Evolutionary conservation across 495 filamentous ascomycete genomes (phyloP), one percentile per base, ranked within the genome.

Genomic region (Penicillium herquei): DNA sequence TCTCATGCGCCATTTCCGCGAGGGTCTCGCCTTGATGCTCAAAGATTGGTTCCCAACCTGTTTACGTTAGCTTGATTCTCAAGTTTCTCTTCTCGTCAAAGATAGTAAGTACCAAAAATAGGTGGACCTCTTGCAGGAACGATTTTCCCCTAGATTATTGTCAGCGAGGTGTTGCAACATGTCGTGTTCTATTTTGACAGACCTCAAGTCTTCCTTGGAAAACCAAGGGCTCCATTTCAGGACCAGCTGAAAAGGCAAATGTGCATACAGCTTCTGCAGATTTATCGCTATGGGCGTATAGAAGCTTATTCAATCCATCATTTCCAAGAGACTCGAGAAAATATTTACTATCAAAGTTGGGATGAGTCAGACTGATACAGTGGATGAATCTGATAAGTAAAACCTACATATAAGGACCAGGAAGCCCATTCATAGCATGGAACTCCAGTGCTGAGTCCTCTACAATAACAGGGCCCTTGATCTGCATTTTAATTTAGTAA

Each of bases 391-490:
- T 13, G 26, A 16, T 31, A 18, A 30, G 21, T 32, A 41, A 13
- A 7, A 74, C 84, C 21, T 76, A 96, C 91, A 96, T 88, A 70
- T 96, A 96, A 16, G 92, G 89, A 1, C 92, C 92, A 11, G 92
- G 92, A 43, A 96, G 73, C 13, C 86, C 87, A 18, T 87, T 81
- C 55, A 94, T 75, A 11, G 91, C 90, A 66, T 87, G 84, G 69
- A 96, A 96, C 74, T 88, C 91, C 37, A 96, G 75, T 66, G 86
- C 88, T 10, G 91, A 96, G 72, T 96, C 92, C 70, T 96, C 92
- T n/a, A 94, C 89, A n/a, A 96, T 78, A 26, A 96, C 92, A 7
- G 92, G 90, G 1, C 91, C 91, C 54, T 81, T 60, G 42, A 91
- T 65, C 89, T 92, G 44, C 10, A 14, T 4, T 17, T 6, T 26